Base-by-base conservation (phyloP, 2,329 filamentous ascomycete species). In the Colletotrichum sp. region DNA sequence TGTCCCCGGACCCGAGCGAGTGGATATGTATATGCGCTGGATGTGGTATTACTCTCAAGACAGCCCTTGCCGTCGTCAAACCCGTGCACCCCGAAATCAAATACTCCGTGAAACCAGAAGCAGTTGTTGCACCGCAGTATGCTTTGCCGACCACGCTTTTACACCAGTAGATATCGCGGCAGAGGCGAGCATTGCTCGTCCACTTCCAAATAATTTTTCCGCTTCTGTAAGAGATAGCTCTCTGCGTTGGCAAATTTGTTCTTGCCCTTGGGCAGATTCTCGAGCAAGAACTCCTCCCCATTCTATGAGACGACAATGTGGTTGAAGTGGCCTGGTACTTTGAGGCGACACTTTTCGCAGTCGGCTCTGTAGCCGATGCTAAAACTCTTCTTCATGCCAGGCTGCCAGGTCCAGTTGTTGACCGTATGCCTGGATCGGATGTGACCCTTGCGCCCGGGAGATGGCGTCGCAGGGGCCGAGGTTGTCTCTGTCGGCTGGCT, bases 331-430 rank as follows among this genome's bases (percentile, higher is more conserved):
- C 94, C 94, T 0, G 94, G 94, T 9, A 95, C 93, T 82, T 93
- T 94, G 82, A 91, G 88, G 60, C 90, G 90, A 84, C 94, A 96
- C 84, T 95, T 95, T 77, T 95, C 94, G 82, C 94, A 96, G 83
- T 95, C 94, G 15, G 92, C 90, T 78, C 94, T 88, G 85, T 93
- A 96, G 67, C 94, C 94, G 91, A 96, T 95, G 80, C 93, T 94
- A 83, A 96, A 93, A 77, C 90, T 92, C 82, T 91, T 91, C 85
- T 93, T 94, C 89, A 92, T 92, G 78, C 91, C 90, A 0, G 90
- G 90, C 76, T 92, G 89, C 80, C 88, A 86, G 3, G 91, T 92
- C 91, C 90, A 92, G 72, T 87, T 88, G 81, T 91, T 91, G 72
- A 92, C 83, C 0, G 91, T 92, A 79, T 92, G 91, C 70, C 89